Evolutionary conservation across 352 stramenopile genomes (phyloP).

Genomic region (Pythium oligandrum): DNA sequence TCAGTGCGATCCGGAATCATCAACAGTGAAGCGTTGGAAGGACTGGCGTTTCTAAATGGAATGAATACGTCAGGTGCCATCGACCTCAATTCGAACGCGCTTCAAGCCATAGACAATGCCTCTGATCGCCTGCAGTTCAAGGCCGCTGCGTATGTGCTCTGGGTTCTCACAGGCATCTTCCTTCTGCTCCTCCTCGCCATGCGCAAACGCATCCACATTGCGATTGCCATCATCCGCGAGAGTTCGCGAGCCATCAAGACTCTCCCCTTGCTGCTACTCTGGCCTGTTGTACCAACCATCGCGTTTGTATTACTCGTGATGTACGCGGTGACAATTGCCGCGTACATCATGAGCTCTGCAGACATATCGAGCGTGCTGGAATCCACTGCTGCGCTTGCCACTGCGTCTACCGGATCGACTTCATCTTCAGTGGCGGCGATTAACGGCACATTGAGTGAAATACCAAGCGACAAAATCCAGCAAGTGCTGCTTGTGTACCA

Average conservation of each 20-base stretch:
- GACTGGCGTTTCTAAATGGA: slow-evolving; percentile 42
- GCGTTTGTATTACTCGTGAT: slow-evolving; percentile 51
- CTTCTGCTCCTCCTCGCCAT: slow-evolving; percentile 63
- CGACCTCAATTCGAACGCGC: slow-evolving; percentile 9
- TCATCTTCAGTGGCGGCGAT: slow-evolving; percentile 10
- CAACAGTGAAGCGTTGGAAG: slow-evolving; percentile 22
- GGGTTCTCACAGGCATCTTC: slow-evolving; percentile 38
- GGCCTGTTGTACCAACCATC: slow-evolving; percentile 47
- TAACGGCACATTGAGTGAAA: slow-evolving; percentile 18
- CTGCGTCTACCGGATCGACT: slow-evolving; percentile 1
- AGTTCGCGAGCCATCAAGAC: slow-evolving; percentile 57
- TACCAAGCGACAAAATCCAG: slow-evolving; percentile 43
- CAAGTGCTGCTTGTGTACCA: slow-evolving; percentile 64
- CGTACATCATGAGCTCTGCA: slow-evolving; percentile 55
- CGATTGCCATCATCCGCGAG: slow-evolving; percentile 67
- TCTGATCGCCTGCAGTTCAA: slow-evolving; percentile 59
- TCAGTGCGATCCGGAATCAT: slow-evolving; percentile 68
- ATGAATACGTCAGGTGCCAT: slow-evolving; percentile 19
- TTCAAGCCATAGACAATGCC: slow-evolving; percentile 23
- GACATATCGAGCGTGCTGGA: slow-evolving; percentile 31
- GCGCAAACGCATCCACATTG: slow-evolving; percentile 61
- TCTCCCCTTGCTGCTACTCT: slow-evolving; percentile 56
- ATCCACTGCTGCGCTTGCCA: slow-evolving; percentile 10
- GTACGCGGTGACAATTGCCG: slow-evolving; percentile 50
- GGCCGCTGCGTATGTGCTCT: slow-evolving; percentile 52